phyloP scores from a whole-genome alignment of 257 asterid species.

The Solanum appendiculatum region DNA sequence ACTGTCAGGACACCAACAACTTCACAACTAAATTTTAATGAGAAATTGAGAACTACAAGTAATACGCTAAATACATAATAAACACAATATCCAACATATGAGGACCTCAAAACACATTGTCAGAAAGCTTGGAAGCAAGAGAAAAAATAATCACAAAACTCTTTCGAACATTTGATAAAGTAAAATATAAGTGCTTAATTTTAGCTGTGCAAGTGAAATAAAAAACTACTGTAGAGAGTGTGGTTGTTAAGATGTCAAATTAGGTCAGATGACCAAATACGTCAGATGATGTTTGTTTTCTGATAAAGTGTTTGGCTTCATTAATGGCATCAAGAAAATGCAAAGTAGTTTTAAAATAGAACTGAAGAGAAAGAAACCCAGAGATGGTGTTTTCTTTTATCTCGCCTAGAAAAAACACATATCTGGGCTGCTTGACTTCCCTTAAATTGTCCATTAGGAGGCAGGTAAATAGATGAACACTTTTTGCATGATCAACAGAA shows the following conservation, averaged over 20 bases:
- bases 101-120: neutral
- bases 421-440: neutral
- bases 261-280: neutral
- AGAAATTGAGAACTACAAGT: neutral
- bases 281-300: neutral
- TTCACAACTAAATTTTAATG: neutral
- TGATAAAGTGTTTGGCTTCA: neutral
- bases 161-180: neutral
- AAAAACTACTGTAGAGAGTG: neutral
- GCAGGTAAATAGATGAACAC: neutral
- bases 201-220: neutral
- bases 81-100: neutral
- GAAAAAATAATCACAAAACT: neutral
- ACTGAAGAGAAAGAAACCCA: neutral
- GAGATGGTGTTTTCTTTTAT: neutral
- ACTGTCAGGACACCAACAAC: constrained; percentile 3
- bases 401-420: neutral
- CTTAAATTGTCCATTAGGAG: neutral
- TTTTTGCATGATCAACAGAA: neutral
- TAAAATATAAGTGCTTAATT: neutral
- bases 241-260: neutral
- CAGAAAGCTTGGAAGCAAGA: neutral
- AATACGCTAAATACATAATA: neutral
- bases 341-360: neutral
- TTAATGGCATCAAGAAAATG: neutral